Conservation (phyloP, 495 filamentous ascomycete genomes). For the Trichocladium uniseriatum region DNA sequence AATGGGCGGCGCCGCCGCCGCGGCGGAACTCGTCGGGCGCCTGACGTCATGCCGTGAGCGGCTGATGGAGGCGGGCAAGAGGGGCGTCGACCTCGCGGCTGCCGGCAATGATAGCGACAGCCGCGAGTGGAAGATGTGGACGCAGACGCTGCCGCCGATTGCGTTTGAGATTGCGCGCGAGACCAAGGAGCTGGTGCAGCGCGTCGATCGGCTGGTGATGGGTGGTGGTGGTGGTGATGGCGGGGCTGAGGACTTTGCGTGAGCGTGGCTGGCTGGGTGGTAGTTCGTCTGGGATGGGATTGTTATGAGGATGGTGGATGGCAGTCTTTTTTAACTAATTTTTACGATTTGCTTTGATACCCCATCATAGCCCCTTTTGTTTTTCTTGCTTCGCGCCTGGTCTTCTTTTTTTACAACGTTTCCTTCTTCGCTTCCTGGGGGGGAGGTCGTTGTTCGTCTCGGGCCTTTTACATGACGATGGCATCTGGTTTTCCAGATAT, state of each 20-base stretch:
- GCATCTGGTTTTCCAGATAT: not conserved
- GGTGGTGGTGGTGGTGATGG: constrained; percentile 32
- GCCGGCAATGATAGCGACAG: constrained; percentile 38
- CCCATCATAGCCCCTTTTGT: constrained; percentile 20
- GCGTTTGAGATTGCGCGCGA: constrained; percentile 81
- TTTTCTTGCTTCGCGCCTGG: not conserved
- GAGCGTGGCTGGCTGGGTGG: constrained; percentile 5
- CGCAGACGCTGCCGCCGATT: constrained; percentile 65
- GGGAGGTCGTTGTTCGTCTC: too few species aligned
- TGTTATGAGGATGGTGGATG: too few species aligned
- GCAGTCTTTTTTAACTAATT: not conserved
- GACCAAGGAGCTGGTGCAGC: constrained; percentile 61
- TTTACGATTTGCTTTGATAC: constrained; percentile 19
- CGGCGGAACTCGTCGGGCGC: constrained; percentile 52
- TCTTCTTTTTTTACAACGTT: not conserved
- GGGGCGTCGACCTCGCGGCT: constrained; percentile 47
- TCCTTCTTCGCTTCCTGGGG: too few species aligned
- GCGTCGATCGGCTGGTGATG: constrained; percentile 33
- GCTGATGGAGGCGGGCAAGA: constrained; percentile 56
- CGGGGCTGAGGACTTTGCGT: constrained; percentile 37
- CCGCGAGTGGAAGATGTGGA: constrained; percentile 52
- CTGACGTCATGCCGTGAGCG: constrained; percentile 56
- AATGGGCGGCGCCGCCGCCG: constrained; percentile 32
- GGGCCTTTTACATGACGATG: not conserved
- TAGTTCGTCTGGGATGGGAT: not conserved